A percentile compares a stretch with the other conserved stretches of the same genome.
Evolutionary conservation across 2,329 filamentous ascomycete species (phyloP).

Genomic region (Geosmithia morbida): DNA sequence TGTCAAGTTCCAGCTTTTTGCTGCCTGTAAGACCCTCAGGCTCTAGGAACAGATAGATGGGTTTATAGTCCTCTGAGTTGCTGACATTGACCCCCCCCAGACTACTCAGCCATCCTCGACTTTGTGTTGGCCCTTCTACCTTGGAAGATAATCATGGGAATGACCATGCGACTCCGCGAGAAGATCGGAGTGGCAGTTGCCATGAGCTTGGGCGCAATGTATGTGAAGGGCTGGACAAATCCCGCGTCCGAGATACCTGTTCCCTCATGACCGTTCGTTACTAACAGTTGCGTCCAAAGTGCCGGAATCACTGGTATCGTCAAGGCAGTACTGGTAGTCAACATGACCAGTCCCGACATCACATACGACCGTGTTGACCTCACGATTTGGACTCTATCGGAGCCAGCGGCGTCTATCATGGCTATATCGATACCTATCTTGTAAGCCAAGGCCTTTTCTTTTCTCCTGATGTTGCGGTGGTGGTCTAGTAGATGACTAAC

Average conservation of each 20-base stretch:
- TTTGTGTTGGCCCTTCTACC: constrained; percentile 17
- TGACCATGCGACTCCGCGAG: constrained; percentile 15
- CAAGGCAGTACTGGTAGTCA: constrained; percentile 15
- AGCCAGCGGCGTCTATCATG: constrained; percentile 20
- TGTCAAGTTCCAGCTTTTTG: constrained; percentile 13
- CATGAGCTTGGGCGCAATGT: constrained; percentile 20
- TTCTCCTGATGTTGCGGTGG: neutral
- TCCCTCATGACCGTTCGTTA: too few relatives aligned
- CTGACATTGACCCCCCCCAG: constrained; percentile 5
- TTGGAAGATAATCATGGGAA: constrained; percentile 17
- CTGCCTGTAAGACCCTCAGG: constrained; percentile 11
- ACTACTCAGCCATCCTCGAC: constrained; percentile 18
- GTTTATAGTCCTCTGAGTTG: neutral
- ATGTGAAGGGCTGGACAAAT: constrained; percentile 3
- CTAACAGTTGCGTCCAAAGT: constrained; percentile 5
- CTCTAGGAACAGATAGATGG: neutral
- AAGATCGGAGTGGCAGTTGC: constrained; percentile 18
- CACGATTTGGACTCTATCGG: constrained; percentile 19
- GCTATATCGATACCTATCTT: constrained; percentile 17
- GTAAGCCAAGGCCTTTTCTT: constrained; percentile 7
- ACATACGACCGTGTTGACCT: constrained; percentile 19
- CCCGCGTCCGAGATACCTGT: too few relatives aligned
- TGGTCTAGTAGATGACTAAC: neutral
- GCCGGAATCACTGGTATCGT: constrained; percentile 17
- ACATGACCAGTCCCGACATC: constrained; percentile 16